phyloP scores from a whole-genome alignment of 1,284 basidiomycete genomes.

The Pascua sp. region DNA sequence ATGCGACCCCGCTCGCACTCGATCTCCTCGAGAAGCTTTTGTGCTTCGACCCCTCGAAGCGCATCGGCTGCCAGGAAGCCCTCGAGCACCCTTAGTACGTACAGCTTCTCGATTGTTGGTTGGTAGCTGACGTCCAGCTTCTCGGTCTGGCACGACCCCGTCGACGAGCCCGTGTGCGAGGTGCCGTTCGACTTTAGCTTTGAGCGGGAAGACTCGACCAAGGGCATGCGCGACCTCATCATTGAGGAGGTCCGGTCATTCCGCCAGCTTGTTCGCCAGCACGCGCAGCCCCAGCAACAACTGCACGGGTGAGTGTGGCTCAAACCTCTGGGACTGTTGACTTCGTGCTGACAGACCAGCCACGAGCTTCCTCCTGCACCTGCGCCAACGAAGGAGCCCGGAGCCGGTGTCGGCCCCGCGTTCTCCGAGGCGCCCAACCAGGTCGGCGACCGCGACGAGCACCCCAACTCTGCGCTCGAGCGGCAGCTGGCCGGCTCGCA shows the following conservation, averaged over 20 bases:
- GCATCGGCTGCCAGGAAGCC: constrained; percentile 93
- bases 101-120: background rate
- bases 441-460: constrained; percentile 66
- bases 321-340: background rate
- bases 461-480: constrained; percentile 81
- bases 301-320: constrained; percentile 25
- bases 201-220: constrained; percentile 91
- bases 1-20: constrained; percentile 88
- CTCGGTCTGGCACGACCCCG: constrained; percentile 91
- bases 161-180: constrained; percentile 78
- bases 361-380: constrained; percentile 42
- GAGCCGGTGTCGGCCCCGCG: constrained; percentile 46
- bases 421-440: constrained; percentile 49
- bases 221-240: constrained; percentile 96
- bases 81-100: constrained; percentile 80
- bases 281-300: constrained; percentile 25
- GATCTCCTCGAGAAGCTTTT: constrained; percentile 89
- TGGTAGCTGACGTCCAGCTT: constrained; percentile 50
- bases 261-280: constrained; percentile 42
- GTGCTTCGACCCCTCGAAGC: constrained; percentile 92
- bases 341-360: background rate
- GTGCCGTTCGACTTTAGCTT: constrained; percentile 94
- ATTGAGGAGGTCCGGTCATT: constrained; percentile 65
- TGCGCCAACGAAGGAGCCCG: constrained; percentile 22
- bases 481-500: constrained; percentile 74